Evolutionary conservation across 441 rosid species (phyloP).

Genomic region (Populus hybrid): DNA sequence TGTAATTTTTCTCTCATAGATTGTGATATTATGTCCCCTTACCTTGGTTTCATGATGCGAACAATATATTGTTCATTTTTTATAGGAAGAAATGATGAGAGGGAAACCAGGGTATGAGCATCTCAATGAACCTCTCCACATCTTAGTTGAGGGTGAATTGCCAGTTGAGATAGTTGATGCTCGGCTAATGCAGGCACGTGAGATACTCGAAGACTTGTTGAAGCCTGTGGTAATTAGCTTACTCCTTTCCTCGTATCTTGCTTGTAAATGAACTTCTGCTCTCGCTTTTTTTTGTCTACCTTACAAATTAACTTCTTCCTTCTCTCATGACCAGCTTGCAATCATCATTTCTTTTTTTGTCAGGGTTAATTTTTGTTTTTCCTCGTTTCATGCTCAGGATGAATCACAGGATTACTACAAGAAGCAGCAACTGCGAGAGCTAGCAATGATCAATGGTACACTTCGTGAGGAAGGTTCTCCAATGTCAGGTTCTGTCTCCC

Average conservation of each 20-base stretch:
- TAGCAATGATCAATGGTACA: constrained; percentile 89
- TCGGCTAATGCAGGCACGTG: constrained; percentile 92
- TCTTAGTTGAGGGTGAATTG: constrained; percentile 91
- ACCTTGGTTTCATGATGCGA: not conserved
- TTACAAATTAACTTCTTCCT: not conserved
- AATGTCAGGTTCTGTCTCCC: constrained; percentile 91
- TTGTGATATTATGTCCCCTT: not conserved
- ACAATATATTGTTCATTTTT: constrained; percentile 19
- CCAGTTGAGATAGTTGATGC: constrained; percentile 90
- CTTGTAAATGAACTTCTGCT: not conserved
- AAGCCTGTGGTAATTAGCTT: constrained; percentile 66
- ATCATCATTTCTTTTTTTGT: not conserved
- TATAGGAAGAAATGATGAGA: constrained; percentile 94
- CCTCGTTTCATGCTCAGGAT: constrained; percentile 41
- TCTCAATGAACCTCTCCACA: constrained; percentile 92
- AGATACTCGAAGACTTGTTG: constrained; percentile 88
- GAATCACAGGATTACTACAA: constrained; percentile 95
- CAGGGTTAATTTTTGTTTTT: not conserved
- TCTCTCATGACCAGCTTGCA: not conserved
- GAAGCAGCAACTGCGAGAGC: constrained; percentile 93
- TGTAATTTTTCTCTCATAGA: not conserved
- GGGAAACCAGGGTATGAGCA: constrained; percentile 98
- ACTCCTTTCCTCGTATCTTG: constrained; percentile 3
- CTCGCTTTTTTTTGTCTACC: not conserved
- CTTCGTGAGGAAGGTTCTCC: constrained; percentile 94